Evolutionary conservation across 1,139 yeast species (phyloP).

Genomic region (Yamadazyma friedrichii): DNA sequence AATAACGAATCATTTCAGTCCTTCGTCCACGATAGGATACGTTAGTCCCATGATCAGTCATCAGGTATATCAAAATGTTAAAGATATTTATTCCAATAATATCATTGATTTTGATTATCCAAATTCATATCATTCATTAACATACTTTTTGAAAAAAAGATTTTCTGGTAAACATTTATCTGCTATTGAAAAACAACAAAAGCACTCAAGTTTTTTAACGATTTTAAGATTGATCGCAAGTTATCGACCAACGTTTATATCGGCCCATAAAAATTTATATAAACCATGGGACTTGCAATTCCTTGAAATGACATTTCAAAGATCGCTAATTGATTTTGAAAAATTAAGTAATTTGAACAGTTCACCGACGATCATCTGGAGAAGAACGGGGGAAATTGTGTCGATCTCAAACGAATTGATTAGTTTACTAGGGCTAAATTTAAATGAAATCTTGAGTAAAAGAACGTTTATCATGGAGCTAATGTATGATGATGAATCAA

Average conservation of each 20-base stretch:
- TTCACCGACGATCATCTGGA: conserved; percentile 74
- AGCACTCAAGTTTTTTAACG: conserved; percentile 47
- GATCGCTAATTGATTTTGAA: conserved; percentile 68
- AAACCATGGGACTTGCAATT: conserved; percentile 65
- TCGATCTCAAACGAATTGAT: conserved; percentile 68
- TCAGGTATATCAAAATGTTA: conserved; percentile 60
- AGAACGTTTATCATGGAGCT: conserved; percentile 52
- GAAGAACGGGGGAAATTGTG: conserved; percentile 75
- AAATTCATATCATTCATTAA: conserved; percentile 61
- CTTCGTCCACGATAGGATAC: conserved; percentile 21
- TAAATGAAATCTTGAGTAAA: conserved; percentile 48
- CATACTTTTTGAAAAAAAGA: conserved; percentile 52
- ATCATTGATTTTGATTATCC: conserved; percentile 66
- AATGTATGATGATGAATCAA: conserved; percentile 49
- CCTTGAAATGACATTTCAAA: conserved; percentile 67
- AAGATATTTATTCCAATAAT: conserved; percentile 59
- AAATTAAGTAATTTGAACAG: conserved; percentile 54
- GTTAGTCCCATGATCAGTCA: conserved; percentile 59
- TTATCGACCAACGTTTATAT: conserved; percentile 68
- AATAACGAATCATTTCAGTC: conserved; percentile 10
- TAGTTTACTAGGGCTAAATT: conserved; percentile 56
- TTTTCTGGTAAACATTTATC: conserved; percentile 44
- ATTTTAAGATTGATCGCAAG: conserved; percentile 67
- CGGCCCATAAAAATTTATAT: conserved; percentile 63
- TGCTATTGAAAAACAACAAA: conserved; percentile 30